Evolutionary conservation across 2,329 filamentous ascomycete genomes (phyloP), one percentile per base, ranked within the genome.

Genomic region (Pseudogymnoascus destructans): DNA sequence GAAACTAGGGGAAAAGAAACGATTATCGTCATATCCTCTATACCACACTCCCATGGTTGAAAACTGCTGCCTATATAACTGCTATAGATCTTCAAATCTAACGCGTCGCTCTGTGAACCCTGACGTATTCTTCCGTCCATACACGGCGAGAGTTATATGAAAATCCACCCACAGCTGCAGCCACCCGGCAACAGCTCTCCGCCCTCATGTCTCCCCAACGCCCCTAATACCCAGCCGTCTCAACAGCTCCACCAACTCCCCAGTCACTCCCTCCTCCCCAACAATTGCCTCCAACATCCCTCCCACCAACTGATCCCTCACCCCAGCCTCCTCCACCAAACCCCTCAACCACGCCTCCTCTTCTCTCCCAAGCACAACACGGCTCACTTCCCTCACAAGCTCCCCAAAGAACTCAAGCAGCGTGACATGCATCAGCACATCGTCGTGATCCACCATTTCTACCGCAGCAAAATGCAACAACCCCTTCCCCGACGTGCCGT

Each of bases 361-460:
- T 1, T 49, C 40, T 9, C 7, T 49, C 40, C 21, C 21, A 49
- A 49, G 40, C 40, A 49, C 40, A 49, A 49, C 40, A 15, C 40
- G 7, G 10, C 40, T 49, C 40, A 49, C 40, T 9, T 49, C 40
- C 40, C 40, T 49, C 21, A 49, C 40, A 1, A 70, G 63, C 21
- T 70, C 67, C 4, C 64, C 64, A 40, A 67, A 70, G 57, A 68
- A 67, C 40, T 69, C 65, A 25, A 69, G 65, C 33, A 68, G 55
- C 2, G 65, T 69, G 21, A 69, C 64, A 57, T 69, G 68, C 68
- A 70, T 70, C 54, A 70, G 57, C 59, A 69, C 60, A 46, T 70
- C 69, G 59, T 67, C 63, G 36, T 66, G 68, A 52, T 68, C 59
- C 25, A 70, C 64, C 69, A 70, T 70, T 23, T 66, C 59, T 17